A percentile compares a stretch with the other conserved stretches of the same genome.
These are phyloP conservation scores for Blastosporella zonata DNA, from an alignment of 1,284 basidiomycete species.

Conservation along the genomic window DNA sequence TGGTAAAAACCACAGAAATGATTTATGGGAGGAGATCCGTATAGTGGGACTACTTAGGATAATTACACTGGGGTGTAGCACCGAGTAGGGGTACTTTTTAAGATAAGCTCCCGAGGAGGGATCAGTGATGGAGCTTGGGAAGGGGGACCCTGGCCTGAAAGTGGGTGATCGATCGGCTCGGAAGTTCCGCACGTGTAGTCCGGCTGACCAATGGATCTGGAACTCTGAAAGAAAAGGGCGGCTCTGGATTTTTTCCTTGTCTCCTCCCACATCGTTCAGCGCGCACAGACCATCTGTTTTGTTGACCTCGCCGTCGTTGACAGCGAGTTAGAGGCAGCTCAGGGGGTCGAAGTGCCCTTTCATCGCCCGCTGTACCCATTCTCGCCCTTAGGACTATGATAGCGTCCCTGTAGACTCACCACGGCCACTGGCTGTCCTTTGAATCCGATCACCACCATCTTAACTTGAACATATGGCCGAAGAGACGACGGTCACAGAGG, in stretches of 20 bases:
- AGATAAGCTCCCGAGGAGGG: not conserved
- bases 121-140: not conserved
- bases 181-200: slow-evolving; percentile 15
- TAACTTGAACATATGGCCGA: slow-evolving; percentile 36
- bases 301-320: slow-evolving; percentile 8
- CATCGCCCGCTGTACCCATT: slow-evolving; percentile 17
- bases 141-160: not conserved
- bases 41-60: too few relatives aligned
- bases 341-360: slow-evolving; percentile 14
- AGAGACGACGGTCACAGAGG: slow-evolving; percentile 53
- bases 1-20: too few relatives aligned
- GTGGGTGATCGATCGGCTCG: not conserved
- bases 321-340: slow-evolving; percentile 19
- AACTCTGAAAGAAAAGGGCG: slow-evolving; percentile 15
- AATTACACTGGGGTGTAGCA: too few relatives aligned
- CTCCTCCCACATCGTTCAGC: slow-evolving; percentile 13
- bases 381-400: slow-evolving; percentile 31
- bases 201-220: slow-evolving; percentile 19
- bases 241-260: slow-evolving; percentile 10
- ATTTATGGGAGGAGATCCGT: too few relatives aligned
- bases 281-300: slow-evolving; percentile 2
- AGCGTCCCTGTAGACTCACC: slow-evolving; percentile 36
- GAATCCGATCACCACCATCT: too few relatives aligned
- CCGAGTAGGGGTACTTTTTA: too few relatives aligned
- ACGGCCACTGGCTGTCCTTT: slow-evolving; percentile 24